Base-by-base conservation (phyloP, 2,329 filamentous ascomycete genomes). In the Aspergillus sclerotialis region DNA sequence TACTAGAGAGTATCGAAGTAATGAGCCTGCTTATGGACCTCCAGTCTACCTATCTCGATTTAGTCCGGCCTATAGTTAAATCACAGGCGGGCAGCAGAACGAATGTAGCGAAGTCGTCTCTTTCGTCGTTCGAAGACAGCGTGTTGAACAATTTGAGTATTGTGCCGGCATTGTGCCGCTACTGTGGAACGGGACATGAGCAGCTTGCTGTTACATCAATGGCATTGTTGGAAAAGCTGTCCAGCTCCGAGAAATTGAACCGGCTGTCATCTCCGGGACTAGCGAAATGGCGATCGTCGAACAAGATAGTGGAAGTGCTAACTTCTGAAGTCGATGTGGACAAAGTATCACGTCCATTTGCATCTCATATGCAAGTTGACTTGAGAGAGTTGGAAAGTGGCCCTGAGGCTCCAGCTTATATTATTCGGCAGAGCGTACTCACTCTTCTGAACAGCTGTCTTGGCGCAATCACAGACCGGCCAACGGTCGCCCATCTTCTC, bases 101-200 rank as follows among this genome's bases (percentile, higher is more conserved):
- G 7, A 72, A 75, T 4, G 80, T 92, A 14, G 75, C 82, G 1
- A 87, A 84, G 48, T 76, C 82, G 5, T 80, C 86, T 1, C 84
- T 90, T 46, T 73, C 83, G n/a, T 89, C 84, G 1, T 90, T 98
- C 50, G 90, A 96, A 55, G 93, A 98, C 52, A 88, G 86, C 6
- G 70, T 98, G 13, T 71, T 94, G 25, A 87, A 82, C 38, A 82
- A 92, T 49, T 67, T 98, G 17, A 71, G 75, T 27, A 67, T 94
- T 5, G 76, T 96, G 26, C 80, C 88, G 3, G 82, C 92, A 45
- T 68, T 98, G 15, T 89, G 89, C 18, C 75, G 85, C 19, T 95
- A 92, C 57, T 90, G 88, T 48, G 84, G 87, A 10, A 81, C 89
- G 35, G 84, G 84, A 1, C 85, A 95, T 49, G 76, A 86, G 23